Conservation (phyloP, 2,329 filamentous ascomycete genomes). For the Coniochaeta sp. region DNA sequence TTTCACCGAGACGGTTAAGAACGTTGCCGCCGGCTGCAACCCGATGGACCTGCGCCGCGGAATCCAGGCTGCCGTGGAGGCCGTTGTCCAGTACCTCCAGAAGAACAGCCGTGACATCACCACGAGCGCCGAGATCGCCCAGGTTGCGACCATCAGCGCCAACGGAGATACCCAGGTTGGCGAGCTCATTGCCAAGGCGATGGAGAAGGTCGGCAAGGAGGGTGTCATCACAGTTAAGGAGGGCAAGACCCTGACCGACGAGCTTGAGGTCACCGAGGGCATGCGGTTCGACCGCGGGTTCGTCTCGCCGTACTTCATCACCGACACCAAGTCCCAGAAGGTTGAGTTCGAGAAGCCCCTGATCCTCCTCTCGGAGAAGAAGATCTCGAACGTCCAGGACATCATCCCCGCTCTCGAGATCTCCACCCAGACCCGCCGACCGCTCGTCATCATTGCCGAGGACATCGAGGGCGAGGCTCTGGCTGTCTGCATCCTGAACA, state of each 20-base stretch:
- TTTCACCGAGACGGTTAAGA: constrained; percentile 99
- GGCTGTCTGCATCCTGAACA: constrained; percentile 98
- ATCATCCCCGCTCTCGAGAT: constrained; percentile 97
- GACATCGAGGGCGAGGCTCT: constrained; percentile 98
- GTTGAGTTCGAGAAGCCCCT: constrained; percentile 99
- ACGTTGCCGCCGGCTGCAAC: constrained; percentile 98
- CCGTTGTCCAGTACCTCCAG: constrained; percentile 89
- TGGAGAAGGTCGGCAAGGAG: constrained; percentile 99
- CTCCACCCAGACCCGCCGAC: constrained; percentile 89
- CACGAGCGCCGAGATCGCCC: constrained; percentile 91
- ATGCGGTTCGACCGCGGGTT: constrained; percentile 99
- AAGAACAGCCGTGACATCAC: constrained; percentile 98
- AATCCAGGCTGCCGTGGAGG: constrained; percentile 92
- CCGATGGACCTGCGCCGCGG: constrained; percentile 97
- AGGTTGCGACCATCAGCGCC: constrained; percentile 96
- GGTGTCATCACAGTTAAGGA: constrained; percentile 99
- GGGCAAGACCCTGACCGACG: constrained; percentile 95
- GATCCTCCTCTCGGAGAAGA: constrained; percentile 98
- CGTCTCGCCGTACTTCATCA: constrained; percentile 99
- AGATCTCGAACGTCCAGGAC: constrained; percentile 98
- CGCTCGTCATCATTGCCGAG: constrained; percentile 97
- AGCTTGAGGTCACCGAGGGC: constrained; percentile 98
- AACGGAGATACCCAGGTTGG: constrained; percentile 96
- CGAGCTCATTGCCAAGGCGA: constrained; percentile 91
- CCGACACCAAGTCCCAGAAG: constrained; percentile 96